Base-by-base conservation (phyloP, 768 basidiomycete species). In the Postia placenta region DNA sequence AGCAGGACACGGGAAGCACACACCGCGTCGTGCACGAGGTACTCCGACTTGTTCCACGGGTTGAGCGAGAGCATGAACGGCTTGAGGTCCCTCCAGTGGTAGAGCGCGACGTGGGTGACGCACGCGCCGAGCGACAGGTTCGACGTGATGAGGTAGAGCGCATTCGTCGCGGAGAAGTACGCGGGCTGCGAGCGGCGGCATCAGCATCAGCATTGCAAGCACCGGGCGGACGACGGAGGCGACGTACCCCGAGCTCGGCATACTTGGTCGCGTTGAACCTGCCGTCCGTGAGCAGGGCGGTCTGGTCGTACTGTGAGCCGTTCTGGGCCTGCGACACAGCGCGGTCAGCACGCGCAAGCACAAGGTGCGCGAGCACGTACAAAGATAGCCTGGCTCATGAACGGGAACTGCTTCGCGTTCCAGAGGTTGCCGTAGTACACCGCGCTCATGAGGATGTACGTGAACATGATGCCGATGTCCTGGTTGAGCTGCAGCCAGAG, bases 371-470 rank as follows among this genome's bases (percentile, higher is more conserved):
- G 15, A 35, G 12, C 27, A 45, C 45, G 11, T 24, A 45, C 35
- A 48, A 60, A 62, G 48, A 60, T 58, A 43, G 64, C 56, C 58
- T 59, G 61, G 47, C 62, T 27, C 56, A 73, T 70, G 65, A 81
- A 81, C 1, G 82, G 82, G 67, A 83, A 81, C 56, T 69, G 74
- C 56, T 78, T 74, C 1, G 74, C 74, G 37, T 75, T 61, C 81
- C 81, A 84, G 11, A 72, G 64, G 51, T 85, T 82, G 39, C 61
- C 69, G 56, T 64, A 64, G 59, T 64, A 64, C 20, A 64, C 60
- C 11, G 52, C 56, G 37, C 56, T 53, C 62, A 62, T 62, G 36
- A 65, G 58, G 47, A 61, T 61, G 50, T 62, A 63, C 19, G 67
- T 55, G 50, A 65, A 56, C 58, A 60, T 66, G 42, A 71, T 61